Conservation (phyloP, 2,329 filamentous ascomycete species). For the Macroventuria anomochaeta region DNA sequence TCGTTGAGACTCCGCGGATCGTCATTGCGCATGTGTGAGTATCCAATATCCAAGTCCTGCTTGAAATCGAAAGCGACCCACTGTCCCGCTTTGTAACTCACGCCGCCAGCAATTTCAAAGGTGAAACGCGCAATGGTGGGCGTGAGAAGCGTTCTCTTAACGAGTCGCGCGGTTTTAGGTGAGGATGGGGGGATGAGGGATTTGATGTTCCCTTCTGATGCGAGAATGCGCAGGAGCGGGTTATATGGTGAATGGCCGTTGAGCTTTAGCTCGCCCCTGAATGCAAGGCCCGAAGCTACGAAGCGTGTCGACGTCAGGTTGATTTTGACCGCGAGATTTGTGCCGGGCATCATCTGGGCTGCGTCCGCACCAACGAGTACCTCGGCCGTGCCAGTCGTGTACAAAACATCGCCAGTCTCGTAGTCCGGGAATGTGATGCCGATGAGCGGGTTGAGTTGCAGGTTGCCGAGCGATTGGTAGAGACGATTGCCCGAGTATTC, state of each 20-base stretch:
- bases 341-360: constrained; percentile 67
- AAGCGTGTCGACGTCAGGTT: constrained; percentile 66
- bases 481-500: constrained; percentile 86
- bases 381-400: constrained; percentile 72
- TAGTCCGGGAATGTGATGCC: constrained; percentile 79
- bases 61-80: constrained; percentile 79
- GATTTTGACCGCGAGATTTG: constrained; percentile 75
- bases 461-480: constrained; percentile 84
- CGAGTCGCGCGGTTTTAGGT: constrained; percentile 60
- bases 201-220: constrained; percentile 60
- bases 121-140: constrained; percentile 71
- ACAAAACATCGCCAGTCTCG: constrained; percentile 73
- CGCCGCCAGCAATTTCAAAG: constrained; percentile 56
- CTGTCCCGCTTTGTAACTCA: constrained; percentile 71
- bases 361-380: constrained; percentile 72
- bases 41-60: constrained; percentile 72
- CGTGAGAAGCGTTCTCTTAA: constrained; percentile 66
- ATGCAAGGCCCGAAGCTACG: constrained; percentile 70
- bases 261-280: constrained; percentile 66
- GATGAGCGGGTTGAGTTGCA: constrained; percentile 68
- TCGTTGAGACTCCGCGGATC: constrained; percentile 83
- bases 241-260: constrained; percentile 78
- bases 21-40: constrained; percentile 82
- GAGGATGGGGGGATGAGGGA: constrained; percentile 8
- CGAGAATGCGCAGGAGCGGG: constrained; percentile 71